Evolutionary conservation across 768 basidiomycete species (phyloP).

Genomic region (Hortiboletus flavorubellus): DNA sequence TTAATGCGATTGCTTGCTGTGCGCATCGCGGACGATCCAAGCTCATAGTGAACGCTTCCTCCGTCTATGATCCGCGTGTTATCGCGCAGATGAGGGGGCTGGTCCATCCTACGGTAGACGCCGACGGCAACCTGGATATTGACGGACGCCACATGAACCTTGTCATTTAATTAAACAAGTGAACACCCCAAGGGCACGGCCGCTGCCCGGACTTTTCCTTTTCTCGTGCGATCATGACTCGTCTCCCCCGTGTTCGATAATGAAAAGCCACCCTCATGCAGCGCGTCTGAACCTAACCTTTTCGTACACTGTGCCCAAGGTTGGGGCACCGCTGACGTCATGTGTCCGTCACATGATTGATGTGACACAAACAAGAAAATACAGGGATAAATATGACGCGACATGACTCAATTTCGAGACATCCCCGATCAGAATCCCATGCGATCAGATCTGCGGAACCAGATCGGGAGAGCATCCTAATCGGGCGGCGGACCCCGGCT

Average conservation of each 20-base stretch:
- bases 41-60: not conserved
- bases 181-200: conserved; percentile 20
- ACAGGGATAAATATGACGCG: conserved; percentile 19
- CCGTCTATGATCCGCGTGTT: conserved; percentile 14
- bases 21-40: not conserved
- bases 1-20: conserved; percentile 11
- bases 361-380: conserved; percentile 14
- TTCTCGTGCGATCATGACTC: conserved; percentile 3
- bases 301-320: not conserved
- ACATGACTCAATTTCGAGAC: conserved; percentile 12
- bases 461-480: conserved; percentile 17
- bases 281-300: conserved; percentile 27
- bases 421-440: conserved; percentile 36
- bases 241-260: conserved; percentile 9
- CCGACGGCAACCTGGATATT: conserved; percentile 15
- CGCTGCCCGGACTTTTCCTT: conserved; percentile 10
- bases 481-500: conserved; percentile 22
- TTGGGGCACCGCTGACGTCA: conserved; percentile 20
- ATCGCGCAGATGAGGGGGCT: not conserved
- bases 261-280: conserved; percentile 16
- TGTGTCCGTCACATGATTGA: conserved; percentile 19
- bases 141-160: conserved; percentile 28
- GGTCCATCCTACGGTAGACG: conserved; percentile 9
- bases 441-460: conserved; percentile 29
- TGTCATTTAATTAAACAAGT: conserved; percentile 15